These are phyloP conservation scores for Clonostachys solani DNA, from an alignment of 2,329 filamentous ascomycete species.

Conservation along the genomic window DNA sequence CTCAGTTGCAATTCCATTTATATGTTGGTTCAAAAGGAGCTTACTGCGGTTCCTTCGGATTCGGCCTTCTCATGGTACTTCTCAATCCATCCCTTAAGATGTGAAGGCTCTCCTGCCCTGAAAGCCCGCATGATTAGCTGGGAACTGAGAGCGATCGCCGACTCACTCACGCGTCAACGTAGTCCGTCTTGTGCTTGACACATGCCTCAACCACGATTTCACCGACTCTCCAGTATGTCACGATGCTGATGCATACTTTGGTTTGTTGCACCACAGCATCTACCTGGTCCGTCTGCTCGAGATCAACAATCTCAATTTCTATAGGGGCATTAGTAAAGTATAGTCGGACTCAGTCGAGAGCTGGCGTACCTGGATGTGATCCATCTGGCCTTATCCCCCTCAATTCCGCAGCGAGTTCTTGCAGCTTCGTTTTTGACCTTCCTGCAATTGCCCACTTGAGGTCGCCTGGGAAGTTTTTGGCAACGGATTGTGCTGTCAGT, in stretches of 20 bases:
- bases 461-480: conserved; percentile 64
- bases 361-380: conserved; percentile 56
- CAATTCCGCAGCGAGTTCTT: conserved; percentile 62
- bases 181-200: conserved; percentile 59
- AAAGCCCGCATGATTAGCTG: no score
- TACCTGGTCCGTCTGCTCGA: conserved; percentile 41
- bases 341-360: no score
- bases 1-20: no score
- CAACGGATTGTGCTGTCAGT: conserved; percentile 71
- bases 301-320: conserved; percentile 48
- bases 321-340: not conserved
- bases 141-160: no score
- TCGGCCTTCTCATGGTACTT: not conserved
- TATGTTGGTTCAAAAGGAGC: not conserved
- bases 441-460: conserved; percentile 87
- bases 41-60: not conserved
- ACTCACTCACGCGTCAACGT: conserved; percentile 56
- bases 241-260: conserved; percentile 52
- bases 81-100: conserved; percentile 28
- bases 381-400: conserved; percentile 66
- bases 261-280: conserved; percentile 49
- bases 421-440: conserved; percentile 70
- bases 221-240: conserved; percentile 53
- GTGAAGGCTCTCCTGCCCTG: no score
- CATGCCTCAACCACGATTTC: conserved; percentile 58